Conservation (phyloP, 208 protist species). For the Trypanosoma cruzi region DNA sequence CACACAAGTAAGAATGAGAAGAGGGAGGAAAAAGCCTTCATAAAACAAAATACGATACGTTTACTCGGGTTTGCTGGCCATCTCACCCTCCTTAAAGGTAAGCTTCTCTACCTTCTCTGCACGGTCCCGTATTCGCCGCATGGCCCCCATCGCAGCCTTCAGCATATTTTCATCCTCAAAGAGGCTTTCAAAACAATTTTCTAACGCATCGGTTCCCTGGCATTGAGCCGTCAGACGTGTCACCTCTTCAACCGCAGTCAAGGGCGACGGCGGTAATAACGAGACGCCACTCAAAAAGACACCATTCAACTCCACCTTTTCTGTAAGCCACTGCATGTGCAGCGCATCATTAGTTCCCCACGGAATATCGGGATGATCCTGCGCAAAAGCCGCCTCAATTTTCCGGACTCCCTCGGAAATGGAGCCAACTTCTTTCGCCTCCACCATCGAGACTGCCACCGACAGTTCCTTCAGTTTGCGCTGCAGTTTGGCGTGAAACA, state of each 20-base stretch:
- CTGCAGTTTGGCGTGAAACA: constrained; percentile 93
- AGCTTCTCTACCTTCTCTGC: not conserved
- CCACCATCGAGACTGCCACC: constrained; percentile 61
- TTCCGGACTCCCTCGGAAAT: constrained; percentile 44
- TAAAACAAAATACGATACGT: not conserved
- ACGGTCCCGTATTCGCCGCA: not conserved
- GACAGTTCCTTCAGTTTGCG: constrained; percentile 89
- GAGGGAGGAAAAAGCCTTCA: constrained; percentile 9
- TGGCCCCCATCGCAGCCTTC: constrained; percentile 26
- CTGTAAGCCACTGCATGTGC: constrained; percentile 54
- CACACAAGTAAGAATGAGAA: constrained; percentile 1
- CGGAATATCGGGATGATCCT: constrained; percentile 28
- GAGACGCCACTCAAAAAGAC: constrained; percentile 1
- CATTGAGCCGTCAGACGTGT: constrained; percentile 18
- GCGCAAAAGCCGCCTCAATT: constrained; percentile 46
- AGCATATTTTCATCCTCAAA: constrained; percentile 47
- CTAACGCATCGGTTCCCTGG: constrained; percentile 28
- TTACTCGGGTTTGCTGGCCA: not conserved
- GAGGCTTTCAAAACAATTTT: constrained; percentile 46
- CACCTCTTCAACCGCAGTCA: constrained; percentile 2
- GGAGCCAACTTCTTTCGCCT: constrained; percentile 24
- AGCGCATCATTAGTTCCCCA: constrained; percentile 52
- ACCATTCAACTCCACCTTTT: constrained; percentile 11
- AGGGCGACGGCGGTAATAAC: not conserved
- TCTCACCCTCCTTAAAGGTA: not conserved